Percentiles rank a stretch among this genome's conserved stretches.
Evolutionary conservation across 2,329 filamentous ascomycete genomes (phyloP).

Genomic region (Bimuria novae-zelandiae): DNA sequence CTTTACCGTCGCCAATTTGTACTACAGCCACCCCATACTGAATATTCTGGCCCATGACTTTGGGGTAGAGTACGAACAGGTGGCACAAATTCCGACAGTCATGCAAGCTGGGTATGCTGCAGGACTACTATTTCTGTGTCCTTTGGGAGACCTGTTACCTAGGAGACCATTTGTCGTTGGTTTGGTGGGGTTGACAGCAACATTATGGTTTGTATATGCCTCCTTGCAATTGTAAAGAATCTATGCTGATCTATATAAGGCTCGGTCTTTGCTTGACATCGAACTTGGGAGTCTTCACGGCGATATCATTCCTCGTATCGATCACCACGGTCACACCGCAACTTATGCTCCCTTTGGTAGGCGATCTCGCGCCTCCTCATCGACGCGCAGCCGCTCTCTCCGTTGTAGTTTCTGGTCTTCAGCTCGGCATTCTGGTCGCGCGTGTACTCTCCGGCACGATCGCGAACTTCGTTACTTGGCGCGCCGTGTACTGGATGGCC

Average conservation of each 20-base stretch:
- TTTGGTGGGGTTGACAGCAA: slow-evolving; percentile 70
- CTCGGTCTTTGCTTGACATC: slow-evolving; percentile 72
- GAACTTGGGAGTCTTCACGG: slow-evolving; percentile 67
- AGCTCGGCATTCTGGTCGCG: slow-evolving; percentile 76
- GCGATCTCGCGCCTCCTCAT: slow-evolving; percentile 73
- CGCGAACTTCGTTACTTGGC: slow-evolving; percentile 74
- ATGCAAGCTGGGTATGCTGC: slow-evolving; percentile 80
- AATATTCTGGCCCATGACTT: slow-evolving; percentile 76
- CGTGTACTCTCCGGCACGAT: slow-evolving; percentile 76
- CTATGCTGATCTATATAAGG: slow-evolving; percentile 50
- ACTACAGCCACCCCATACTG: slow-evolving; percentile 80
- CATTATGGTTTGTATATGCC: slow-evolving; percentile 59
- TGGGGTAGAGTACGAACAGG: slow-evolving; percentile 68
- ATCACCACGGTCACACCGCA: slow-evolving; percentile 78
- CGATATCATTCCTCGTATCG: slow-evolving; percentile 73
- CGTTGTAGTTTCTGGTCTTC: slow-evolving; percentile 74
- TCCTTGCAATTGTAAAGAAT: not conserved
- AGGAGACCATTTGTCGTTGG: slow-evolving; percentile 71
- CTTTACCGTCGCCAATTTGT: slow-evolving; percentile 81
- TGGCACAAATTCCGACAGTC: slow-evolving; percentile 71
- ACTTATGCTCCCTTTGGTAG: slow-evolving; percentile 77
- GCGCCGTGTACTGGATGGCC: slow-evolving; percentile 78
- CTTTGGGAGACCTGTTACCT: slow-evolving; percentile 71
- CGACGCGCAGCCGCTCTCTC: slow-evolving; percentile 72
- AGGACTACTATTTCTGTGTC: slow-evolving; percentile 75